Evolutionary conservation across 2,329 filamentous ascomycete species (phyloP).

Genomic region (Aspergillus udagawae): DNA sequence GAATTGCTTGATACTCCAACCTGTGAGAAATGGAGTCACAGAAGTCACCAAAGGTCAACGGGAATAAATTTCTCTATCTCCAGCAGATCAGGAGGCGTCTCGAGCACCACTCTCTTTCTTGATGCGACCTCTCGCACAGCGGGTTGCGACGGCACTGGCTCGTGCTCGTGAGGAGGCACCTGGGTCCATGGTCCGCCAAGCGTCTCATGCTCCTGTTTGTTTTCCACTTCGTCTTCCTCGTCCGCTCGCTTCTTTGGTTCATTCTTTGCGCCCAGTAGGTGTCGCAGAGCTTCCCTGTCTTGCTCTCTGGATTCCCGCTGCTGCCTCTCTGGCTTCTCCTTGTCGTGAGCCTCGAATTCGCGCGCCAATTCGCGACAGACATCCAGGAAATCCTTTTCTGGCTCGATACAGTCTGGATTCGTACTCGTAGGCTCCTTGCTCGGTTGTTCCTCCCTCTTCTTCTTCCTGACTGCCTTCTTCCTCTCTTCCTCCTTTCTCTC

Average conservation of each 20-base stretch:
- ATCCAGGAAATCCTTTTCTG: conserved; percentile 12
- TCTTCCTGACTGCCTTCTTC: neutral
- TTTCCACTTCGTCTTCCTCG: neutral
- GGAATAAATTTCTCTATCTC: neutral
- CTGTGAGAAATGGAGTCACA: neutral
- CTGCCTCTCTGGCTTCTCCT: neutral
- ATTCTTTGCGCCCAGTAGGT: neutral
- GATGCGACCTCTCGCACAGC: neutral
- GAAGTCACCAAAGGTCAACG: neutral
- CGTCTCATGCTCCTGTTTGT: neutral
- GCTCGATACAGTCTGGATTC: conserved; percentile 2
- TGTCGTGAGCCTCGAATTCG: neutral
- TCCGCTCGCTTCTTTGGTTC: neutral
- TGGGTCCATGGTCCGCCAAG: neutral
- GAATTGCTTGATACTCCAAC: neutral
- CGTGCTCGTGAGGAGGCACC: neutral
- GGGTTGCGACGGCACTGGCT: neutral
- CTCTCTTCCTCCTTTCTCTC: conserved; percentile 2
- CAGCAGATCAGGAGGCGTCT: neutral
- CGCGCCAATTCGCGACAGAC: neutral
- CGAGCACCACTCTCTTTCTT: neutral
- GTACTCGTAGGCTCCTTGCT: too few relatives aligned
- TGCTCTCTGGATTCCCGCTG: neutral
- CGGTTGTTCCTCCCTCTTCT: neutral
- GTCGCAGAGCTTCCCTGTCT: neutral